phyloP scores from a whole-genome alignment of 495 filamentous ascomycete species.

The Hypomontagnella submonticulosa region DNA sequence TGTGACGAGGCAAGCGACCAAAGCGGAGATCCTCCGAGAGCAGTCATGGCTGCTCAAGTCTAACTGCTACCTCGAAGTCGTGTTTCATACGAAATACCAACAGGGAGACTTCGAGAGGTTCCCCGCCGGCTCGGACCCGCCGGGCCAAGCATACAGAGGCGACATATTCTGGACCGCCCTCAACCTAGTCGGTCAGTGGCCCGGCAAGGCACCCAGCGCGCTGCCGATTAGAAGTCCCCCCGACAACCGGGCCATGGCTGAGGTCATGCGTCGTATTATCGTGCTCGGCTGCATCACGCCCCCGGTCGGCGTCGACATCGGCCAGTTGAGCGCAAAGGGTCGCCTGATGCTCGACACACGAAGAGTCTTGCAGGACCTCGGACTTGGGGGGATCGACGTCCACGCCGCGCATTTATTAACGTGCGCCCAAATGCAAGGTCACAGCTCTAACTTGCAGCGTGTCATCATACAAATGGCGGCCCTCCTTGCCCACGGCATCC shows the following conservation, averaged over 20 bases:
- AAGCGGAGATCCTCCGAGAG: background rate
- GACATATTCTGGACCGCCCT: conserved; percentile 1
- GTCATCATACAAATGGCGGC: background rate
- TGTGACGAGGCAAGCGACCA: background rate
- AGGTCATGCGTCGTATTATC: background rate
- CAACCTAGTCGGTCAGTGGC: background rate
- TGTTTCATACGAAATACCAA: background rate
- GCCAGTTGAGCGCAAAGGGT: background rate
- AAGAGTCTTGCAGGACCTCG: background rate
- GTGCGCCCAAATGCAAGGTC: background rate
- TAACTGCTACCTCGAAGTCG: background rate
- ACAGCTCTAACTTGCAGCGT: background rate
- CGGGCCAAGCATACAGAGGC: background rate
- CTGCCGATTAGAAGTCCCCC: background rate
- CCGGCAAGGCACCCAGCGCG: background rate
- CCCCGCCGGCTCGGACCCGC: background rate
- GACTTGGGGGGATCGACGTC: background rate
- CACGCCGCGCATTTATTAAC: conserved; percentile 2
- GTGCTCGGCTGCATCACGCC: background rate
- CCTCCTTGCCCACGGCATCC: background rate
- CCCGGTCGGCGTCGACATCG: background rate
- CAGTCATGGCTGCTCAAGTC: conserved; percentile 8
- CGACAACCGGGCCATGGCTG: background rate
- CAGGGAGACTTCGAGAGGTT: background rate
- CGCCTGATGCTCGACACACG: background rate